A percentile compares a stretch with the other conserved stretches of the same genome.
Evolutionary conservation across 805 yeast genomes (phyloP).

Genomic region (Candida morakotiae): DNA sequence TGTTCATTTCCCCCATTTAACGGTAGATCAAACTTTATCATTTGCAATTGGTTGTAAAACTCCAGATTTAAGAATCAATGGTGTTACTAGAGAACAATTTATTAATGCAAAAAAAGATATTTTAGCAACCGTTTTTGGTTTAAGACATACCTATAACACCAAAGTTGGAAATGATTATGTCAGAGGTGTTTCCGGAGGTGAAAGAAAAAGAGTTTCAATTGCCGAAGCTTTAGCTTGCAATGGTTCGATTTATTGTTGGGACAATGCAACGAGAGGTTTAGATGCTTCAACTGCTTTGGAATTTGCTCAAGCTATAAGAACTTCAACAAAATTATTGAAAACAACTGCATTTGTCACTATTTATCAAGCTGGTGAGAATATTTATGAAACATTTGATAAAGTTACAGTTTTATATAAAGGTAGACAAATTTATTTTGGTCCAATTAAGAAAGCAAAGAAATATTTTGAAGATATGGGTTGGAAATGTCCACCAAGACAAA

Average conservation of each 20-base stretch:
- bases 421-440: slow-evolving; percentile 64
- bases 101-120: slow-evolving; percentile 27
- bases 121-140: slow-evolving; percentile 27
- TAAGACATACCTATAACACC: slow-evolving; percentile 25
- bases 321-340: slow-evolving; percentile 43
- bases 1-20: slow-evolving; percentile 71
- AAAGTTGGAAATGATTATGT: slow-evolving; percentile 34
- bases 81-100: slow-evolving; percentile 44
- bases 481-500: slow-evolving; percentile 58
- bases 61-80: slow-evolving; percentile 51
- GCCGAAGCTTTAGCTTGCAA: slow-evolving; percentile 61
- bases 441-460: slow-evolving; percentile 45
- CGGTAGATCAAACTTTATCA: slow-evolving; percentile 67
- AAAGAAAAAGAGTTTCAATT: slow-evolving; percentile 67
- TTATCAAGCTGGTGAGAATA: slow-evolving; percentile 28
- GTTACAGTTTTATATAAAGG: slow-evolving; percentile 27
- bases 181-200: slow-evolving; percentile 74
- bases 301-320: slow-evolving; percentile 24
- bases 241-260: slow-evolving; percentile 28
- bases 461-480: slow-evolving; percentile 67
- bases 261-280: slow-evolving; percentile 30
- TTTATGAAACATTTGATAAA: slow-evolving; percentile 27
- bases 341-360: slow-evolving; percentile 60
- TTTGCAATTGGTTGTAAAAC: slow-evolving; percentile 71
- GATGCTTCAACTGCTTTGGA: slow-evolving; percentile 32